Percentiles rank a stretch among this genome's conserved stretches.
These are phyloP conservation scores for Pyrus hybrid DNA, from an alignment of 331 rosid species.

Conservation along the genomic window DNA sequence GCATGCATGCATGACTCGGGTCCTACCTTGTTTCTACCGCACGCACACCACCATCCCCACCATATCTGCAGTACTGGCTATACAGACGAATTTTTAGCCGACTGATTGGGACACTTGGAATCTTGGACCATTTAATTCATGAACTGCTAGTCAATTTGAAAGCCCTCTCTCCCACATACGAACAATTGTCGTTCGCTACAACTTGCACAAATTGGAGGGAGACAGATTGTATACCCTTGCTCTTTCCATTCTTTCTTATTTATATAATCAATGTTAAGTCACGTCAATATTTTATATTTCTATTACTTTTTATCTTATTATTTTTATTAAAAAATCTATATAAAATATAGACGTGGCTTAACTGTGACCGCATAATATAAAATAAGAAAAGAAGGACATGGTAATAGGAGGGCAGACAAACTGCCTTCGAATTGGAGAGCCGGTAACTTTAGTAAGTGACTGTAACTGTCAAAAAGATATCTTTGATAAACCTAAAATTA, in stretches of 20 bases:
- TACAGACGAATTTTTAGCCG: neutral
- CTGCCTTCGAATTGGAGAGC: no score
- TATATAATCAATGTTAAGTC: no score
- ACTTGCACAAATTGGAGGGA: neutral
- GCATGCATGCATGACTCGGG: neutral
- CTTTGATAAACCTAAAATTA: neutral
- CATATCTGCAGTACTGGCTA: neutral
- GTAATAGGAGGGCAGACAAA: no score
- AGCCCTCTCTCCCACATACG: neutral
- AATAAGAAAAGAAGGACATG: no score
- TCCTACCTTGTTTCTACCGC: neutral
- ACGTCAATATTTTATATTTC: no score
- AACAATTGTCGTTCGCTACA: neutral
- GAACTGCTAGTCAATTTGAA: neutral
- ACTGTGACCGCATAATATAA: no score
- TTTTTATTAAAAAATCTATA: no score
- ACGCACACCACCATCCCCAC: neutral
- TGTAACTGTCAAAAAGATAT: neutral
- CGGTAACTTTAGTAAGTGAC: neutral
- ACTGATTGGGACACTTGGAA: neutral
- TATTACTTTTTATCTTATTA: no score
- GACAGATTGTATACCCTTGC: no score
- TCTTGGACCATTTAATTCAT: neutral
- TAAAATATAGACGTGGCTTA: no score
- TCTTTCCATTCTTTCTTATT: no score